Evolutionary conservation across 176 grass and related monocot species (phyloP), one percentile per base, ranked within the genome.

Genomic region (Aechmea fasciata): DNA sequence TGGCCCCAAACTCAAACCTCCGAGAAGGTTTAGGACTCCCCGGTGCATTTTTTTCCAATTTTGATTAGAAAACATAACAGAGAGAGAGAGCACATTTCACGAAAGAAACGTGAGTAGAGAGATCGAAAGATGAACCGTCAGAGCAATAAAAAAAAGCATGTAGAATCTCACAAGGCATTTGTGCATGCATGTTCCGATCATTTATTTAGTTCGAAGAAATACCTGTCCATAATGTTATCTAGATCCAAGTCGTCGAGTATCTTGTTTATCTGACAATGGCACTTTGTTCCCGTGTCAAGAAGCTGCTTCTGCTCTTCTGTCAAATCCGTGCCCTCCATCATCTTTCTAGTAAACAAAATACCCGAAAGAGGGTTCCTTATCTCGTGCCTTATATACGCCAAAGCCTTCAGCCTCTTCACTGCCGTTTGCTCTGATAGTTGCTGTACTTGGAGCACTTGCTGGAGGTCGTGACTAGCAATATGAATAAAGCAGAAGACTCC

Each of bases 401-500:
- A 87, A 62, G 89, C 84, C 50, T 97, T 97, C 71, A 97, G 50
- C 75, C 48, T 90, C 68, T 81, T 97, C 29, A 79, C 13, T n/a
- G 82, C 70, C 2, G 71, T 73, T 54, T 90, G 84, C 12, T 97
- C 84, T 1, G 79, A 87, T 29, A 88, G 70, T 74, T 97, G 84
- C 79, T 97, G 84, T 71, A 97, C 79, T 19, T 96, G 81, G 41
- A 96, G 72, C 33, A 79, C 65, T 28, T 90, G 88, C 68, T 92
- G 89, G 71, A 97, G 76, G 68, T 97, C 84, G 66, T 85, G 83
- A 83, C 89, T 97, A 70, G 83, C 80, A 78, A 90, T 75, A 59
- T 97, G 93, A 52, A 97, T 75, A 78, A 97, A 97, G 76, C 93
- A 92, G 68, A 97, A 97, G 11, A 90, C 79, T 66, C 93, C 93